Conservation (phyloP, 208 protist genomes). For the Trypanosoma scelopori region DNA sequence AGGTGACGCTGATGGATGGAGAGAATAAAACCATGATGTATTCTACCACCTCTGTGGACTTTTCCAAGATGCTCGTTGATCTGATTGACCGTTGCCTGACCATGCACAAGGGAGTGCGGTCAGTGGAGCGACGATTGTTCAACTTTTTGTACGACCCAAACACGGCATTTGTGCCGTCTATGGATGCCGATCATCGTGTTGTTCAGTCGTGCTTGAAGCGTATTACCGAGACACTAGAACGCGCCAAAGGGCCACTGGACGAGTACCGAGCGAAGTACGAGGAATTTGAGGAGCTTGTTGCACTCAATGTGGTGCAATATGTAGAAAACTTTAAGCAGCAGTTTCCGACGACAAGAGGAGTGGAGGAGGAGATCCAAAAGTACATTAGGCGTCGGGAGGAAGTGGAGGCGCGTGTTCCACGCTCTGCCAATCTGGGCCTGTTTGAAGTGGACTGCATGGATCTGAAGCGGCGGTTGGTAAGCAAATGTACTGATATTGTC, state of each 20-base stretch:
- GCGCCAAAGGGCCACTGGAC: conserved; percentile 48
- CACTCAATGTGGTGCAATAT: conserved; percentile 75
- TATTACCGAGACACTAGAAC: conserved; percentile 54
- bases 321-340: conserved; percentile 69
- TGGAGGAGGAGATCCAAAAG: conserved; percentile 77
- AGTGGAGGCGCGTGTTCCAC: conserved; percentile 66
- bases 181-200: conserved; percentile 45
- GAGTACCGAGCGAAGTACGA: conserved; percentile 76
- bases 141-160: conserved; percentile 89
- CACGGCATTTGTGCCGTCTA: conserved; percentile 66
- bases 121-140: conserved; percentile 88
- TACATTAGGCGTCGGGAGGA: conserved; percentile 56
- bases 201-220: conserved; percentile 56
- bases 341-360: conserved; percentile 62
- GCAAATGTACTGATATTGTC: conserved; percentile 73
- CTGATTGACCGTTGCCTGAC: conserved; percentile 78
- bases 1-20: conserved; percentile 47
- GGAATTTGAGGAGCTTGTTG: conserved; percentile 69
- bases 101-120: conserved; percentile 78
- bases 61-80: conserved; percentile 59
- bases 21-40: conserved; percentile 33
- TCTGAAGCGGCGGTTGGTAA: conserved; percentile 61
- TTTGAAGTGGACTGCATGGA: conserved; percentile 82
- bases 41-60: conserved; percentile 51
- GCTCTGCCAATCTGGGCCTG: conserved; percentile 65